Conservation (phyloP, 306 rosid genomes). For the Cucurbita ficifolia region DNA sequence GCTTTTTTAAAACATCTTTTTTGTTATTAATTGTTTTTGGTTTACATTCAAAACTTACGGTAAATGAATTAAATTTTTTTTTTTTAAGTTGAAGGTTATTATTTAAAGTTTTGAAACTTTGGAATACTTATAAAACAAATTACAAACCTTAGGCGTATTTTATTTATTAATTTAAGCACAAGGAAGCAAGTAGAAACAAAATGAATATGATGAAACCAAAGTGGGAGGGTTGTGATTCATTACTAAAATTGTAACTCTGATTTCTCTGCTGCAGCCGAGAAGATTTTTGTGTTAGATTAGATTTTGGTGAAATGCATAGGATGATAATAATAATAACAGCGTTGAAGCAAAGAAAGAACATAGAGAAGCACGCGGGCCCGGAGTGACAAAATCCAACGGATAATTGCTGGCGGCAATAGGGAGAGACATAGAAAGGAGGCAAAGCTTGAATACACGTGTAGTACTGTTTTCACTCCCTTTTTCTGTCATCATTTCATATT, state of each 20-base stretch:
- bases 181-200: no score
- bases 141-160: no score
- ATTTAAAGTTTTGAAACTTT: no score
- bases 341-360: background rate
- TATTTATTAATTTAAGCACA: no score
- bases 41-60: no score
- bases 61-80: no score
- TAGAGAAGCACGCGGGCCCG: background rate
- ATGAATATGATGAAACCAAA: no score
- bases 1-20: background rate
- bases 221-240: background rate
- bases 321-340: background rate
- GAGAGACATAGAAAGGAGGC: background rate
- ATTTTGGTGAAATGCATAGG: no score
- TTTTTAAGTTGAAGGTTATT: no score
- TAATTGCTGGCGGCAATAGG: background rate
- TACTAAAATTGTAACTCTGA: background rate
- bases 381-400: background rate
- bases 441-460: background rate
- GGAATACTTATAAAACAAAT: no score
- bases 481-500: background rate
- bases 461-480: background rate
- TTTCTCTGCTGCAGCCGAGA: background rate
- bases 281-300: background rate
- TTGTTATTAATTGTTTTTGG: background rate